Base-by-base conservation (phyloP, 352 stramenopile genomes). In the Phytophthora citricola region DNA sequence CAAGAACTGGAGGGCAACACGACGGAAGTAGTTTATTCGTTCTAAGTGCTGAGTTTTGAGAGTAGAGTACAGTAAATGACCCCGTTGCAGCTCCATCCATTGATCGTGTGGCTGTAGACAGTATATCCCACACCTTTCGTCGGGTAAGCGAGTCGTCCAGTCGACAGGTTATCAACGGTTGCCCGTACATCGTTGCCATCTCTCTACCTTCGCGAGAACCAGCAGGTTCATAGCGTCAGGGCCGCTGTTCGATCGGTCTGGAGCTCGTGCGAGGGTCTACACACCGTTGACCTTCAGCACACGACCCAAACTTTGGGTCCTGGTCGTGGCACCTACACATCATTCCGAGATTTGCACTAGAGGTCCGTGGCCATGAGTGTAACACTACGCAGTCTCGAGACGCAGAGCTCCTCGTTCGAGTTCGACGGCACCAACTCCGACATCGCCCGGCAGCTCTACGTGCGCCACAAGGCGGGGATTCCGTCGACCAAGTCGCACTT, bases 361-460 rank as follows among this genome's bases (percentile, higher is more conserved):
- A 34, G 31, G 31, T 34, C 31, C 31, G 8, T 34, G 31, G 31
- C 8, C 31, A 34, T 34, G 31, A 34, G 31, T 7, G 31, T 8
- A 34, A 11, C 31, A 11, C 31, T 34, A 34, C 31, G 8, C 31
- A 34, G 7, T 34, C 31, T 20, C 17, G 17, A 20, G 17, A 20
- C 17, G 17, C 17, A 34, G 31, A 34, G 31, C 4, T 49, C 29
- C 5, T 57, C 46, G 39, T 74, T 76, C 40, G 32, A 50, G 2
- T 76, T 73, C 15, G 66, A 79, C 9, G 72, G 68, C 29, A 57
- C 48, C 17, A 73, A 76, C 39, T 83, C 71, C 40, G 66, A 74
- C 58, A 63, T 78, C 10, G 56, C 73, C 3, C 56, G 43, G n/a
- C 73, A 78, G 45, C 59, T 76, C 7, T 79, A 75, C 65, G 36